Evolutionary conservation across 345 rosid genomes (phyloP).

Genomic region (Arabidopsis arenosa): DNA sequence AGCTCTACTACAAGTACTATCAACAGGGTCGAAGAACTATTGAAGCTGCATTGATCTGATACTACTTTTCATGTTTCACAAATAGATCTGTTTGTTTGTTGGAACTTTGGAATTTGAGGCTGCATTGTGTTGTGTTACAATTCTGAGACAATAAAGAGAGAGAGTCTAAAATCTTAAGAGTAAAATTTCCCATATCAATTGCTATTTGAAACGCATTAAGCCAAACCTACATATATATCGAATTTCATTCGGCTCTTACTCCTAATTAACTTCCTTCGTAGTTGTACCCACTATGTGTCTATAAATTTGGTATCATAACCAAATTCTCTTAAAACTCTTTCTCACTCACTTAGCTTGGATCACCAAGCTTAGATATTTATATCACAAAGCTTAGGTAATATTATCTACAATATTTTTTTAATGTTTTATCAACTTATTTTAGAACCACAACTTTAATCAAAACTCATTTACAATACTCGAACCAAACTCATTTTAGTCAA

Average conservation of each 20-base stretch:
- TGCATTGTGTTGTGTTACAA: not conserved
- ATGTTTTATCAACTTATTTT: too few species aligned
- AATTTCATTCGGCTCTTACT: not conserved
- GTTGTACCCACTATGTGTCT: too few species aligned
- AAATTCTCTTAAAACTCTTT: too few species aligned
- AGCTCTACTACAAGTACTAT: conserved; percentile 49
- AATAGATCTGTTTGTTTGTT: not conserved
- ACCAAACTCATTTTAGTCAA: too few species aligned
- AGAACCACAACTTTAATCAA: too few species aligned
- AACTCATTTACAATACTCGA: not conserved
- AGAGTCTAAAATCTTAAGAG: not conserved
- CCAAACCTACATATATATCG: not conserved
- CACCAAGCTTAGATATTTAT: too few species aligned
- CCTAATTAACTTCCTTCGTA: too few species aligned
- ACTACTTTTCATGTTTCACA: not conserved
- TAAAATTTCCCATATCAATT: not conserved
- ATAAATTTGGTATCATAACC: too few species aligned
- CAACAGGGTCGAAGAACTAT: conserved; percentile 56
- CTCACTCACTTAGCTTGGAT: too few species aligned
- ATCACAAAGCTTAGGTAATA: too few species aligned
- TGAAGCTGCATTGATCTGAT: conserved; percentile 54
- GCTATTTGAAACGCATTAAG: not conserved
- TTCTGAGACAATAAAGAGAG: not conserved
- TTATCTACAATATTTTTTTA: too few species aligned
- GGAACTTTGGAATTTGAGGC: not conserved